These are phyloP conservation scores for Plasmodium blacklocki DNA, from an alignment of 169 alveolate genomes.

Conservation along the genomic window DNA sequence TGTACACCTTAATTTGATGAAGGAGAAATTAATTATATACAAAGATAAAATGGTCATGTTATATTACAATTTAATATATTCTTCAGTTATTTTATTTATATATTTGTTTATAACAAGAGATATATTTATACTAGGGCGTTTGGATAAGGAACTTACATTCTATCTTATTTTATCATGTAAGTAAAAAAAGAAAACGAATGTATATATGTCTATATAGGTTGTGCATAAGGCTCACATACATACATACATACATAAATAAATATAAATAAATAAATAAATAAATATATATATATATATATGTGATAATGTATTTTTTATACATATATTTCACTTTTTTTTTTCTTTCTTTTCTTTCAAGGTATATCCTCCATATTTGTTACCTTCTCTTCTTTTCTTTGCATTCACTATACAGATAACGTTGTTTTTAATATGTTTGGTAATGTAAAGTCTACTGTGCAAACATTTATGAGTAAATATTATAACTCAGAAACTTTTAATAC, in stretches of 20 bases:
- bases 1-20: slow-evolving; percentile 33
- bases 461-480: slow-evolving; percentile 55
- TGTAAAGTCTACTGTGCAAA: slow-evolving; percentile 59
- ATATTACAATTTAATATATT: slow-evolving; percentile 30
- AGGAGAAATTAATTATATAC: slow-evolving; percentile 33
- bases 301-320: background rate
- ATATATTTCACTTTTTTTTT: background rate
- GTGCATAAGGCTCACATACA: background rate
- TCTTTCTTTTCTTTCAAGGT: slow-evolving; percentile 3
- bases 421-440: slow-evolving; percentile 70
- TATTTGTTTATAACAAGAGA: slow-evolving; percentile 33
- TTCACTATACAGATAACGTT: slow-evolving; percentile 67
- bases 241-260: background rate
- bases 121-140: slow-evolving; percentile 3
- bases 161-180: slow-evolving; percentile 38
- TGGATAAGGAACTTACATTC: background rate
- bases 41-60: slow-evolving; percentile 33
- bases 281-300: background rate
- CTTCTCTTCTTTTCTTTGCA: slow-evolving; percentile 59
- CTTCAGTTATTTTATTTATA: slow-evolving; percentile 32
- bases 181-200: background rate
- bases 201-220: background rate
- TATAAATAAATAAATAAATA: background rate
- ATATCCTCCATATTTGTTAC: slow-evolving; percentile 54
- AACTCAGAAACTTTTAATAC: slow-evolving; percentile 22